A percentile compares a stretch with the other conserved stretches of the same genome.
These are phyloP conservation scores for Acer negundo DNA, from an alignment of 345 rosid species.

Conservation along the genomic window DNA sequence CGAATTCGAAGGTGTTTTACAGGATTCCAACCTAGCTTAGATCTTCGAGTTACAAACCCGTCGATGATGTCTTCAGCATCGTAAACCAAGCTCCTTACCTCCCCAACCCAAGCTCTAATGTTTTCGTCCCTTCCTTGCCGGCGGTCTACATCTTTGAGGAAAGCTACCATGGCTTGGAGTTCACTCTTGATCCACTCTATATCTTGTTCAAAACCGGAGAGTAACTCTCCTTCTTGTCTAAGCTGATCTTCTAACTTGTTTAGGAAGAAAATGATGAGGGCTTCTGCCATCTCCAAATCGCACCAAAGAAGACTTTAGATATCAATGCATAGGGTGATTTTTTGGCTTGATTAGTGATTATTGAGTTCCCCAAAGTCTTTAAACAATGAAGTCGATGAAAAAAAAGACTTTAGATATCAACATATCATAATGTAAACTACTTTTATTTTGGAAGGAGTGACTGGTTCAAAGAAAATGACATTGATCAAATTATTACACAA, in stretches of 20 bases:
- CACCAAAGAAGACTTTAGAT: not conserved
- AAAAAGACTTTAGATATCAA: not conserved
- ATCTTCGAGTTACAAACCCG: not conserved
- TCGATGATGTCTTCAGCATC: not conserved
- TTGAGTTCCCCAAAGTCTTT: not conserved
- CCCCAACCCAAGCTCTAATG: not conserved
- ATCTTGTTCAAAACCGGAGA: not conserved
- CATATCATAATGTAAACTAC: too few relatives aligned
- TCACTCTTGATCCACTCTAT: slow-evolving; percentile 11
- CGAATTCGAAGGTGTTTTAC: not conserved
- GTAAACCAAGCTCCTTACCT: not conserved
- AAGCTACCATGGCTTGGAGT: slow-evolving; percentile 7
- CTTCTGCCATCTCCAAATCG: not conserved
- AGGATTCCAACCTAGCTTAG: not conserved
- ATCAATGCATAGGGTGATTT: not conserved
- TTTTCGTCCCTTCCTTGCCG: not conserved
- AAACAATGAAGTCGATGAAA: not conserved
- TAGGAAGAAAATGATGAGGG: not conserved
- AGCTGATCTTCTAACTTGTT: not conserved
- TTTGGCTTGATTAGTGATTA: not conserved
- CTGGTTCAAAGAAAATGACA: not conserved
- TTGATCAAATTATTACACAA: not conserved
- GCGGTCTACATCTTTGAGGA: not conserved
- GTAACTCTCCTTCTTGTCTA: not conserved
- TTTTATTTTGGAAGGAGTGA: not conserved